Base-by-base conservation (phyloP, 2,329 filamentous ascomycete genomes). In the Penicillium sp. region DNA sequence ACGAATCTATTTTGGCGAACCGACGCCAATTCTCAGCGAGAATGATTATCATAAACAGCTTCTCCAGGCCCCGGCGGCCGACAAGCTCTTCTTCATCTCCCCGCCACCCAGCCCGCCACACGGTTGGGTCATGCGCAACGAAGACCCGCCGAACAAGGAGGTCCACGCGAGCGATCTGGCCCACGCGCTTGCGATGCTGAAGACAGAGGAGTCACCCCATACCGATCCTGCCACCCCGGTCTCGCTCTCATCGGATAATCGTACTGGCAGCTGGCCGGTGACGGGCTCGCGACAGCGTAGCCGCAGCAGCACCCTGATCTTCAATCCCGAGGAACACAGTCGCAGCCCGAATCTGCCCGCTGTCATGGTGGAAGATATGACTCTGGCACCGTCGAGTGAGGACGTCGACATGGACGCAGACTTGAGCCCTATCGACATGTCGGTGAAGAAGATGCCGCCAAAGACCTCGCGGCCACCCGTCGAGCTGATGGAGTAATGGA, bases 11-110 rank as follows among this genome's bases (percentile, higher is more conserved):
- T 77, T 78, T 49, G 75, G 75, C 50, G 62, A 68, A 42, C 62
- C 62, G 7, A 75, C 75, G 18, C 69, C 73, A 7, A 61, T 75
- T 41, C 45, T 61, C 6, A 51, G 51, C 42, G 59, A 51, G 3
- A 56, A 51, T 25, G 54, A 57, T 14, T 60, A 61, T 18, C 62
- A 56, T 30, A 68, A 71, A 34, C 42, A 39, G 13, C 70, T 76
- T 39, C 67, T 79, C 7, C 64, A 74, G 40, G 69, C 72, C 4
- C 79, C 79, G 1, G 72, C 79, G 39, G 65, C 69, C 34, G 71
- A 77, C 41, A 80, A 79, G 55, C 64, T 81, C 30, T 81, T 82
- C 69, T 82, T 82, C 61, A 82, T 82, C 61, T 74, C 69, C 30
- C 79, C 79, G 35, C 79, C 79, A 9, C 79, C 79, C 0, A 73